Evolutionary conservation across 257 asterid genomes (phyloP), one percentile per base, ranked within the genome.

Genomic region (Buddleja alternifolia): DNA sequence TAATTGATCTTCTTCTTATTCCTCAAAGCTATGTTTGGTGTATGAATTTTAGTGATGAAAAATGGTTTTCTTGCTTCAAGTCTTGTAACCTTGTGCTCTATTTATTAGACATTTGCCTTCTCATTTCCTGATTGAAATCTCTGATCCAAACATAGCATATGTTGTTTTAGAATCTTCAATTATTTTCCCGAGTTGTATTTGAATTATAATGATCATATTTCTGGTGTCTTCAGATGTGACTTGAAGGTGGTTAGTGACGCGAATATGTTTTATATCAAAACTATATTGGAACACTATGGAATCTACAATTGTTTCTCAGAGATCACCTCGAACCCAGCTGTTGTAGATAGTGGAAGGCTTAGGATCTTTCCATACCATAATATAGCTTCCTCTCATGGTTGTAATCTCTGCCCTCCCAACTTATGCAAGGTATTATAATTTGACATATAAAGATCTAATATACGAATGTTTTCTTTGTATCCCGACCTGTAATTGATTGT

Each of bases 191-290:
- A n/a, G 25, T 45, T 47, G 56, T 34, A n/a, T n/a, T 37, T 47
- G 44, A n/a, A 41, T n/a, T 42, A 54, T 40, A 54, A 25, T 68
- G 51, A 24, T 41, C 20, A 29, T 15, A 25, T 36, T 25, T 69
- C 62, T 56, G 72, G 52, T 79, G 66, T 55, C 62, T 75, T 74
- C 84, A 92, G 96, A 73, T 87, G 98, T 76, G 92, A 89, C 57
- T 77, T 92, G 81, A 92, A 89, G 88, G 84, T 92, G 63, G 86
- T 81, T 25, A 92, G 96, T 34, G 98, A 92, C 67, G 84, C 96
- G 11, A 92, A 92, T 72, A 63, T 56, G 66, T 87, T 89, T 72
- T 89, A 85, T 78, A 89, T 92, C 68, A 83, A 79, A 74, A 87
- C 96, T 19, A 77, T 92, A 66, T 77, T 89, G 80, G 85, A 86